Percentiles rank a stretch among this genome's conserved stretches.
These are phyloP conservation scores for Russula olivacea DNA, from an alignment of 768 basidiomycete species.

Conservation along the genomic window DNA sequence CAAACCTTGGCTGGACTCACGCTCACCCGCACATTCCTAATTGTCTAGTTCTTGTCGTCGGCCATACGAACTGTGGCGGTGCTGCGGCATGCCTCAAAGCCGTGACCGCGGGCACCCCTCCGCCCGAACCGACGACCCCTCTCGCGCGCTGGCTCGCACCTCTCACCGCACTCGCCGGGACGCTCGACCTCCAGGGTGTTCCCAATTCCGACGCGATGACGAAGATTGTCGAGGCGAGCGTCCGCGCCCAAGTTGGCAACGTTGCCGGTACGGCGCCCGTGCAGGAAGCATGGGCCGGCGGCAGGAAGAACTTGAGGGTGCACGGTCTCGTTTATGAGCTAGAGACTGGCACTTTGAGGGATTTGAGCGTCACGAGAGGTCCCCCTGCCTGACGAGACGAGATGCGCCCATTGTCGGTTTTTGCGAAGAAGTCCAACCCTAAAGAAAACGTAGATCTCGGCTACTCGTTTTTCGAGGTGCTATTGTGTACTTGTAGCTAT, in stretches of 20 bases:
- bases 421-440: neutral
- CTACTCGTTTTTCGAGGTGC: neutral
- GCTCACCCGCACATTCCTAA: neutral
- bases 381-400: neutral
- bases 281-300: slow-evolving; percentile 28
- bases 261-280: slow-evolving; percentile 27
- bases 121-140: slow-evolving; percentile 33
- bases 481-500: neutral
- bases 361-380: slow-evolving; percentile 26
- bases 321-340: slow-evolving; percentile 46
- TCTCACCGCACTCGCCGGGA: slow-evolving; percentile 48
- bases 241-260: slow-evolving; percentile 30
- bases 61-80: slow-evolving; percentile 82
- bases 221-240: slow-evolving; percentile 24
- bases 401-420: neutral
- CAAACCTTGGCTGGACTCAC: neutral
- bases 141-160: slow-evolving; percentile 71
- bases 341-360: slow-evolving; percentile 30
- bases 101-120: slow-evolving; percentile 32
- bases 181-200: slow-evolving; percentile 40
- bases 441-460: neutral
- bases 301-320: slow-evolving; percentile 43
- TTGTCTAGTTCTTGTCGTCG: slow-evolving; percentile 72
- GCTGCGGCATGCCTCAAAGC: slow-evolving; percentile 51
- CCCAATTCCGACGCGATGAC: slow-evolving; percentile 33